phyloP scores from a whole-genome alignment of 2,329 filamentous ascomycete species.

The Cladophialophora immunda region DNA sequence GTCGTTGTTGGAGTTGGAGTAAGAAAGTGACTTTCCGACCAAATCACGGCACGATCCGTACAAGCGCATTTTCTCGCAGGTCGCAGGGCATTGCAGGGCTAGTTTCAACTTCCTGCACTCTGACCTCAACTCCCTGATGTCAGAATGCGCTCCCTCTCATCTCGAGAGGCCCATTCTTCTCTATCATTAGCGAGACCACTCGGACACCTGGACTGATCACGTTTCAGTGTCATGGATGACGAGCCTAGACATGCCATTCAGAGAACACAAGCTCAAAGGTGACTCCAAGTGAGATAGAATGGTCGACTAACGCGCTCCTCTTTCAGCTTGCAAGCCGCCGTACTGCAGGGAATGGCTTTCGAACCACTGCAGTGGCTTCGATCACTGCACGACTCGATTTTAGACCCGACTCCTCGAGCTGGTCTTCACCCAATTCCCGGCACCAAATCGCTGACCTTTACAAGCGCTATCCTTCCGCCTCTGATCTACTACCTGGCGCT shows the following conservation, averaged over 20 bases:
- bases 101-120: too few relatives aligned
- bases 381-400: constrained; percentile 9
- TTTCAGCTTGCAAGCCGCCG: neutral
- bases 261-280: neutral
- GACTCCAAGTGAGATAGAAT: neutral
- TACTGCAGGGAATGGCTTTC: neutral
- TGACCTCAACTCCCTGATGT: neutral
- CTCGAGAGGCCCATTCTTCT: neutral
- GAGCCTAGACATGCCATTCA: neutral
- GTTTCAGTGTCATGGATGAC: neutral
- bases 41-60: too few relatives aligned
- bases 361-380: constrained; percentile 6
- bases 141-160: neutral
- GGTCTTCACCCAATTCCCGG: constrained; percentile 54
- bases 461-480: constrained; percentile 51
- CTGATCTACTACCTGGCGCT: constrained; percentile 55
- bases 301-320: neutral
- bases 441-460: constrained; percentile 50
- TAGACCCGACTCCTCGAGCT: constrained; percentile 43
- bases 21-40: too few relatives aligned
- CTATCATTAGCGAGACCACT: neutral
- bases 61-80: too few relatives aligned
- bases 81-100: too few relatives aligned
- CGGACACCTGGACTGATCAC: neutral
- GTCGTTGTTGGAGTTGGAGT: too few relatives aligned